phyloP scores from a whole-genome alignment of 768 basidiomycete species.

The Suillus occidentalis region DNA sequence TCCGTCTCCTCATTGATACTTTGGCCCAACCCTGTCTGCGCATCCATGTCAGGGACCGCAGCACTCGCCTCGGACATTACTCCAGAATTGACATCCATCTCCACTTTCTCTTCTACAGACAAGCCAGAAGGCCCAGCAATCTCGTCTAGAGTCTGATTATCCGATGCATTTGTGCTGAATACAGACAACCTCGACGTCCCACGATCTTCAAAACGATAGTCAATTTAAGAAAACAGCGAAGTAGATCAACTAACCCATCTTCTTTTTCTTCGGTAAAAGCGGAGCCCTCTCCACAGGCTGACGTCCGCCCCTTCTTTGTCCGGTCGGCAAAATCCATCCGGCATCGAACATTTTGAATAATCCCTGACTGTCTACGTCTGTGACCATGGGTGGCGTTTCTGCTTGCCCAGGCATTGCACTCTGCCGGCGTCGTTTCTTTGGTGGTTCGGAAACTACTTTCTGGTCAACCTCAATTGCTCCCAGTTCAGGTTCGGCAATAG shows the following conservation, averaged over 20 bases:
- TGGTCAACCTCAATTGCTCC: conserved; percentile 21
- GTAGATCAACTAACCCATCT: conserved; percentile 18
- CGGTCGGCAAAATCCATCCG: conserved; percentile 86
- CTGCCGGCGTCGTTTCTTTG: conserved; percentile 20
- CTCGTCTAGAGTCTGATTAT: conserved; percentile 40
- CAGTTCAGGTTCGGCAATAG: conserved; percentile 13
- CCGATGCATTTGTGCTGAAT: conserved; percentile 46
- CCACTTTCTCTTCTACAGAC: conserved; percentile 17
- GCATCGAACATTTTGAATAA: conserved; percentile 82
- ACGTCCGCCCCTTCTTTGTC: conserved; percentile 65
- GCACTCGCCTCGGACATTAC: background rate
- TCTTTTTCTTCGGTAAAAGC: conserved; percentile 56
- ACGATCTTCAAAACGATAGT: conserved; percentile 25
- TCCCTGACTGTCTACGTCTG: conserved; percentile 67
- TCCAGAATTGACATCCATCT: conserved; percentile 9
- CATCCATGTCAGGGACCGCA: background rate
- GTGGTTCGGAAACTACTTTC: conserved; percentile 20
- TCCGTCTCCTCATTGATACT: background rate
- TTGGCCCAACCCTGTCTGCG: background rate
- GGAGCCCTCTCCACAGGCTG: conserved; percentile 43
- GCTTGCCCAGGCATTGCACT: conserved; percentile 26
- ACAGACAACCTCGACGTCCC: conserved; percentile 45
- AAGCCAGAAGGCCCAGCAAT: conserved; percentile 25
- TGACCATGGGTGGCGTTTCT: conserved; percentile 56
- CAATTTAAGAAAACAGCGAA: conserved; percentile 3